Evolutionary conservation across 495 filamentous ascomycete species (phyloP).

Genomic region (Hamigera avellanea): DNA sequence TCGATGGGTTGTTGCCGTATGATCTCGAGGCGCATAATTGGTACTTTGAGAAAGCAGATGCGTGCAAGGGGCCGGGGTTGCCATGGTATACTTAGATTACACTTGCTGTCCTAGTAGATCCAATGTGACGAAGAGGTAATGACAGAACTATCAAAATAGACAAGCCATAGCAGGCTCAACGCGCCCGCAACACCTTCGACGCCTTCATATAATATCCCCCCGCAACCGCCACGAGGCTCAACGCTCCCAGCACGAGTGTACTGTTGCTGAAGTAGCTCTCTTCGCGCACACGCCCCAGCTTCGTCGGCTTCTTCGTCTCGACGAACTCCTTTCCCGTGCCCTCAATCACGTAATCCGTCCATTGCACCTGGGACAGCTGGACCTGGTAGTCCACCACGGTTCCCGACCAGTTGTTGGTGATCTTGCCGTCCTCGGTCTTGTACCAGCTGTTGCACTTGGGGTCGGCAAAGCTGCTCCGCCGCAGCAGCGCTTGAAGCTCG

Average conservation of each 20-base stretch:
- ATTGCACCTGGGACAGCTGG: slow-evolving; percentile 27
- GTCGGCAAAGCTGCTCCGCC: slow-evolving; percentile 36
- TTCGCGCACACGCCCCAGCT: slow-evolving; percentile 32
- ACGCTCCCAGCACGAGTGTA: slow-evolving; percentile 19
- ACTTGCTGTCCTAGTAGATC: too few species aligned
- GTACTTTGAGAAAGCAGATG: too few species aligned
- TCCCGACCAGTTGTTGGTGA: slow-evolving; percentile 46
- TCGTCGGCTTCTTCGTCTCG: slow-evolving; percentile 17
- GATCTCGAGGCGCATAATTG: too few species aligned
- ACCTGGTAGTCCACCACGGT: slow-evolving; percentile 41
- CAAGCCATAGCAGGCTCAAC: too few species aligned
- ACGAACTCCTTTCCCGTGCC: slow-evolving; percentile 23
- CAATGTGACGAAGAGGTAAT: too few species aligned
- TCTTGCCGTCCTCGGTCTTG: slow-evolving; percentile 38
- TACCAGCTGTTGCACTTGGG: slow-evolving; percentile 46
- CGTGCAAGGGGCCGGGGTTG: too few species aligned
- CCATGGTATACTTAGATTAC: too few species aligned
- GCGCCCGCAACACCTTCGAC: too few species aligned
- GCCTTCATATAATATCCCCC: slow-evolving; percentile 5
- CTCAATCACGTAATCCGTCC: slow-evolving; percentile 35
- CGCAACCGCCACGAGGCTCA: slow-evolving; percentile 13
- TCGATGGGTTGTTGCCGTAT: too few species aligned
- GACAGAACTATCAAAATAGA: too few species aligned
- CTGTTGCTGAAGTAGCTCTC: slow-evolving; percentile 25
- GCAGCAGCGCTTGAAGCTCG: slow-evolving; percentile 31